phyloP scores from a whole-genome alignment of 2,329 filamentous ascomycete genomes.

The Colletotrichum musae region DNA sequence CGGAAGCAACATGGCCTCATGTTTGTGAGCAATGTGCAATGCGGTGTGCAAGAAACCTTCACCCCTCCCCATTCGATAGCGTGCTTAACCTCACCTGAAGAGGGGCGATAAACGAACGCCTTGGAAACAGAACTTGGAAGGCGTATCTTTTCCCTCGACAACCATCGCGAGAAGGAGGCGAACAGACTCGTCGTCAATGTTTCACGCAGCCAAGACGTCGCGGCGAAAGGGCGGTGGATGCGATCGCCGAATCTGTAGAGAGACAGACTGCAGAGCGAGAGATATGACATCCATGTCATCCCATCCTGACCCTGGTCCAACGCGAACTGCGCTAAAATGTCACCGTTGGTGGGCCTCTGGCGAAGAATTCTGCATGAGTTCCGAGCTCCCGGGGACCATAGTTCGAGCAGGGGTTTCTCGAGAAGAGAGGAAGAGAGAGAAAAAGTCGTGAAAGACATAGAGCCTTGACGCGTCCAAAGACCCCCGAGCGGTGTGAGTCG shows the following conservation, averaged over 20 bases:
- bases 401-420: constrained; percentile 1
- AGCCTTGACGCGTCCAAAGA: constrained; percentile 31
- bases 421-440: background rate
- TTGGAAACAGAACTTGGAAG: background rate
- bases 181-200: constrained; percentile 32
- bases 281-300: constrained; percentile 11
- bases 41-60: background rate
- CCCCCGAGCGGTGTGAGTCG: constrained; percentile 33
- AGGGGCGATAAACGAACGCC: background rate
- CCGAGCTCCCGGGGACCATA: constrained; percentile 30
- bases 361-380: constrained; percentile 31
- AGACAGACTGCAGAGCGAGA: too few relatives aligned
- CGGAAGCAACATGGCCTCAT: background rate
- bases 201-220: constrained; percentile 35
- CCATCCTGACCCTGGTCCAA: constrained; percentile 6
- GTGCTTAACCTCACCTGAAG: background rate
- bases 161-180: constrained; percentile 9
- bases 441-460: constrained; percentile 15
- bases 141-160: background rate
- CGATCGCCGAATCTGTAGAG: constrained; percentile 35
- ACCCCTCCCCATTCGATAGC: background rate
- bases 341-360: constrained; percentile 22
- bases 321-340: constrained; percentile 38
- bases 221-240: constrained; percentile 34
- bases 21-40: background rate